Evolutionary conservation across 306 rosid species (phyloP), one percentile per base, ranked within the genome.

Genomic region (Gleditsia sinensis): DNA sequence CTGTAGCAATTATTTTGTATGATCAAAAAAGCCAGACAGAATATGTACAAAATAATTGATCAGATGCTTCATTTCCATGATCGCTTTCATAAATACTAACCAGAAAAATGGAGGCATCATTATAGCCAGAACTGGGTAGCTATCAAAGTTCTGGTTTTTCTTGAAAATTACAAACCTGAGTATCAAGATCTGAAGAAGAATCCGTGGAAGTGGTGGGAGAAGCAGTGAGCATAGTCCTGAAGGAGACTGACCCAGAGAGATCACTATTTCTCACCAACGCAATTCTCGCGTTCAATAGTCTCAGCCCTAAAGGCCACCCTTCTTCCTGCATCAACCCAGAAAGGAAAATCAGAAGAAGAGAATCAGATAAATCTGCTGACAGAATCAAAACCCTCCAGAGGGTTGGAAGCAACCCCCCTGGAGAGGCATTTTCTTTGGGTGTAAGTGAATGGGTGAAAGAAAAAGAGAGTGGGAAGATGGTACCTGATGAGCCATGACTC

Each of bases 271-370:
- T 83, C 71, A 63, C 78, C 30, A 90, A 69, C 46, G 87, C 92
- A 57, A 85, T 84, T 77, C 91, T 88, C 1, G 79, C 85, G 83
- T 85, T 90, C 43, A 87, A 81, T 46, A 86, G 77, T 64, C 94
- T 76, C 69, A 90, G 73, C 60, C 98, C 94, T 71, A 92, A 70
- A 24, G 98, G 98, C 98, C 98, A 92, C 32, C 97, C 96, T 69
- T 87, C 91, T 43, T 92, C 89, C 94, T 92, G 67, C 85, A 71
- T 65, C 50, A 14, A 55, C 40, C 27, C 27, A 25, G 9, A 78
- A 40, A 14, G 16, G 3, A 3, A 23, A 4, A 13, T 33, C 5
- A 6, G 20, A 71, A 39, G 5, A 7, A 23, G 6, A 32, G 9
- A 54, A 27, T 5, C 32, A 19, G 40, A 40, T n/a, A 55, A 49